Evolutionary conservation across 768 basidiomycete genomes (phyloP).

Genomic region (Mycena rosella): DNA sequence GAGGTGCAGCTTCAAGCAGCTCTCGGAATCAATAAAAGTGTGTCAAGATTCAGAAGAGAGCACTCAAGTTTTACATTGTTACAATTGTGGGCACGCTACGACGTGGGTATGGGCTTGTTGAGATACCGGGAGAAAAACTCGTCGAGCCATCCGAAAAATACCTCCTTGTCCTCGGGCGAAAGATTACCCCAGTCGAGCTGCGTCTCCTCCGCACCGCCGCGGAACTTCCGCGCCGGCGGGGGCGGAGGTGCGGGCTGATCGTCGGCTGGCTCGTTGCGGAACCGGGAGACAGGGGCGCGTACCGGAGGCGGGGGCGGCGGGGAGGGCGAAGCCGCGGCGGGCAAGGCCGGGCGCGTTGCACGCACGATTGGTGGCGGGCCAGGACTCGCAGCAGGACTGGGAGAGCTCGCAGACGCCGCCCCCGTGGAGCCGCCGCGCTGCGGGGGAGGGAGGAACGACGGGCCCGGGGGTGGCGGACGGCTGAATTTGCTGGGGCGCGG

Average conservation of each 20-base stretch:
- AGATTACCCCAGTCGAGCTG: slow-evolving; percentile 79
- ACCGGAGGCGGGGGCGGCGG: neutral
- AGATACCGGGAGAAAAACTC: slow-evolving; percentile 76
- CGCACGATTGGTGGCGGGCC: slow-evolving; percentile 24
- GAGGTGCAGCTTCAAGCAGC: no score
- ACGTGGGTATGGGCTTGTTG: slow-evolving; percentile 31
- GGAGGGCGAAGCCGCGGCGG: slow-evolving; percentile 36
- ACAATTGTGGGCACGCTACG: slow-evolving; percentile 6
- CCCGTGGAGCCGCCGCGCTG: slow-evolving; percentile 28
- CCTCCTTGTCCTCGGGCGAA: slow-evolving; percentile 73
- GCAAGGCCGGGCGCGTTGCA: slow-evolving; percentile 26
- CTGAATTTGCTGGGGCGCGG: slow-evolving; percentile 46
- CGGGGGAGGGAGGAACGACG: slow-evolving; percentile 40
- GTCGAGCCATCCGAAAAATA: slow-evolving; percentile 84
- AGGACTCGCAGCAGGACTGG: slow-evolving; percentile 12
- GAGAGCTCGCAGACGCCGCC: slow-evolving; percentile 48
- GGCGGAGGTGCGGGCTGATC: neutral
- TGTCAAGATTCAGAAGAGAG: no score
- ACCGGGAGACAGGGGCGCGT: neutral
- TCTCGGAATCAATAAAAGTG: no score
- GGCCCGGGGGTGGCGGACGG: slow-evolving; percentile 42
- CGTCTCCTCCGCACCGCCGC: slow-evolving; percentile 26
- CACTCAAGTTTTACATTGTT: no score
- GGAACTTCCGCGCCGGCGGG: slow-evolving; percentile 25
- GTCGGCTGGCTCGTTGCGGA: neutral